phyloP scores from a whole-genome alignment of 2,329 filamentous ascomycete genomes.

The Tolypocladium sp. region DNA sequence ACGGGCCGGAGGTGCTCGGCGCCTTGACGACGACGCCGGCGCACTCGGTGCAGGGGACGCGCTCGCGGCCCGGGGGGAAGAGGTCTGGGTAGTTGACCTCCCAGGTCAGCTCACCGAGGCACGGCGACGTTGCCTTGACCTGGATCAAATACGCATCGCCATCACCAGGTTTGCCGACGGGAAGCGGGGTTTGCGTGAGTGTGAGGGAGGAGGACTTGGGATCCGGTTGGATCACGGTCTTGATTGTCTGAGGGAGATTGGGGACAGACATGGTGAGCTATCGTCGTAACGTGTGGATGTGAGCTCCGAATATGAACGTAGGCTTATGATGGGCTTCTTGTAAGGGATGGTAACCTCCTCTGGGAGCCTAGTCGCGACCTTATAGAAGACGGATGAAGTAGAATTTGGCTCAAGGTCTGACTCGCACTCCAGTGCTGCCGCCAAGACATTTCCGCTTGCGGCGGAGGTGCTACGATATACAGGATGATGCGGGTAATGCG shows the following conservation, averaged over 20 bases:
- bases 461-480: too few species aligned
- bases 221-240: constrained; percentile 13
- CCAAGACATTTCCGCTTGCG: too few species aligned
- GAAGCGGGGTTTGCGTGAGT: constrained; percentile 11
- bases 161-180: constrained; percentile 5
- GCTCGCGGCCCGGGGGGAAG: constrained; percentile 12
- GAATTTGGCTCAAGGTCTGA: too few species aligned
- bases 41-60: constrained; percentile 27
- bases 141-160: constrained; percentile 19
- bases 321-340: too few species aligned
- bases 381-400: too few species aligned
- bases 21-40: constrained; percentile 26
- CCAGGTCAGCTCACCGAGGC: constrained; percentile 23
- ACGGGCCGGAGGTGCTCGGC: constrained; percentile 14
- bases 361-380: too few species aligned
- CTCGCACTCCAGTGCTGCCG: too few species aligned
- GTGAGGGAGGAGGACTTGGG: constrained; percentile 8
- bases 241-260: constrained; percentile 11
- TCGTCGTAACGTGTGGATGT: too few species aligned
- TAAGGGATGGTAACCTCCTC: too few species aligned
- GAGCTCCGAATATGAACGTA: too few species aligned
- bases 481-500: too few species aligned
- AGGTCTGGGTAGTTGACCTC: constrained; percentile 9
- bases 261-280: background rate
- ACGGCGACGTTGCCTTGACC: constrained; percentile 22